phyloP scores from a whole-genome alignment of 2,329 filamentous ascomycete genomes.

The Lachnellula hyalina region DNA sequence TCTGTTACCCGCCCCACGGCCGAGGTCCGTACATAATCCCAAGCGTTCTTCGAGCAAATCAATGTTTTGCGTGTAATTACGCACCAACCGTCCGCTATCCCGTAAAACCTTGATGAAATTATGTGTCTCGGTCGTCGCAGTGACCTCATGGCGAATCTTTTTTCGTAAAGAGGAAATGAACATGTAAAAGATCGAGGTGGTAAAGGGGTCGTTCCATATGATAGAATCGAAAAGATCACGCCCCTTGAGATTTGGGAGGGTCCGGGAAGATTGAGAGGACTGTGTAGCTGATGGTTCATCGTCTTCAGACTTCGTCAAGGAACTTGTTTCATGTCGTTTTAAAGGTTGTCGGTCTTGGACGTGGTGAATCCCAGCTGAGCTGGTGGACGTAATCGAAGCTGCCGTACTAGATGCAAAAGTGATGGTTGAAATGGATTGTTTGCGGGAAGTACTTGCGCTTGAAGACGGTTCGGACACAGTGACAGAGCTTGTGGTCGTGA shows the following conservation, averaged over 20 bases:
- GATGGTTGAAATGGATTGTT: neutral
- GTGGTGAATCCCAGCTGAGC: neutral
- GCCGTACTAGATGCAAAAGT: neutral
- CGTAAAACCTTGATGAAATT: constrained; percentile 63
- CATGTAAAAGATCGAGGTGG: constrained; percentile 66
- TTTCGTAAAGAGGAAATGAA: constrained; percentile 64
- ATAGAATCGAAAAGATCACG: constrained; percentile 66
- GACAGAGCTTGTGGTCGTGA: neutral
- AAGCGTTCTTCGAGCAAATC: constrained; percentile 68
- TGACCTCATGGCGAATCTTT: constrained; percentile 53
- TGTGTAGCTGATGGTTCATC: constrained; percentile 12
- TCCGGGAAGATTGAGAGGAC: constrained; percentile 20
- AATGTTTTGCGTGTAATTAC: constrained; percentile 73
- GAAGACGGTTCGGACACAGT: neutral
- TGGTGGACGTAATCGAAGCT: neutral
- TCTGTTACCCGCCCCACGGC: constrained; percentile 55
- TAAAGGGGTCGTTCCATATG: constrained; percentile 62
- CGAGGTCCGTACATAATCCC: constrained; percentile 58
- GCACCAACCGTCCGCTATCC: constrained; percentile 61
- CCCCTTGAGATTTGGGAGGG: constrained; percentile 60
- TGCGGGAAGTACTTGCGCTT: neutral
- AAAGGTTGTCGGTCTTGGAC: neutral
- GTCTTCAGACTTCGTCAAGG: constrained; percentile 7
- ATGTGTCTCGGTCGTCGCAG: constrained; percentile 58
- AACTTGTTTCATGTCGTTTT: constrained; percentile 11